These are phyloP conservation scores for Paraphoma sp. DNA, from an alignment of 2,329 filamentous ascomycete genomes.

Conservation along the genomic window DNA sequence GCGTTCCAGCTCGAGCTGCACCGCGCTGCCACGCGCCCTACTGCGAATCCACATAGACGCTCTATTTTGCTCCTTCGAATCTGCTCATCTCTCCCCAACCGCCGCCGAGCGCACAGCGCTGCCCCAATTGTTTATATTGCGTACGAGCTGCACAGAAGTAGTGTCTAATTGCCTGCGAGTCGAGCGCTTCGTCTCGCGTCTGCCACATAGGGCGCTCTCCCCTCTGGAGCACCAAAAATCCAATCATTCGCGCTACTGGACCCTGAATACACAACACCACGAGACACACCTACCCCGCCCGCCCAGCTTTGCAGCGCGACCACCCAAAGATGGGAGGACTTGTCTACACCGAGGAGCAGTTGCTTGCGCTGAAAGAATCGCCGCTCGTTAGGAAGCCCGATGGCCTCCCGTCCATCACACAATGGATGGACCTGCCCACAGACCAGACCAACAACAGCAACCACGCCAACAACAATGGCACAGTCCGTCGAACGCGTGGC, in stretches of 20 bases:
- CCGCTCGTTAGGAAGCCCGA: conserved; percentile 83
- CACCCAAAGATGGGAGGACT: conserved; percentile 35
- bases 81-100: no score
- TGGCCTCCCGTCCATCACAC: conserved; percentile 80
- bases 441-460: conserved; percentile 37
- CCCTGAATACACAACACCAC: conserved; percentile 3
- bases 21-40: conserved; percentile 7
- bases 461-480: conserved; percentile 30
- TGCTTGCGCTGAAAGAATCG: conserved; percentile 78
- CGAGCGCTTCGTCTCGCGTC: conserved; percentile 19
- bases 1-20: conserved; percentile 30
- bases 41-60: no score
- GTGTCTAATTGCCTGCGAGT: conserved; percentile 24
- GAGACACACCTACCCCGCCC: conserved; percentile 21
- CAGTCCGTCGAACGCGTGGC: conserved; percentile 31
- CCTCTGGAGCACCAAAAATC: background rate
- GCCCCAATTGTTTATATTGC: conserved; percentile 1
- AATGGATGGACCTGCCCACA: conserved; percentile 86
- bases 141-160: conserved; percentile 6
- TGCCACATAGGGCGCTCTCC: conserved; percentile 23
- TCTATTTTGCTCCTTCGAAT: no score
- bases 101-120: background rate
- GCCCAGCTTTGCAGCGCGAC: conserved; percentile 10
- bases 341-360: conserved; percentile 75
- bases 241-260: background rate